Conservation (phyloP, 495 filamentous ascomycete species). For the Talaromyces stipitatus region DNA sequence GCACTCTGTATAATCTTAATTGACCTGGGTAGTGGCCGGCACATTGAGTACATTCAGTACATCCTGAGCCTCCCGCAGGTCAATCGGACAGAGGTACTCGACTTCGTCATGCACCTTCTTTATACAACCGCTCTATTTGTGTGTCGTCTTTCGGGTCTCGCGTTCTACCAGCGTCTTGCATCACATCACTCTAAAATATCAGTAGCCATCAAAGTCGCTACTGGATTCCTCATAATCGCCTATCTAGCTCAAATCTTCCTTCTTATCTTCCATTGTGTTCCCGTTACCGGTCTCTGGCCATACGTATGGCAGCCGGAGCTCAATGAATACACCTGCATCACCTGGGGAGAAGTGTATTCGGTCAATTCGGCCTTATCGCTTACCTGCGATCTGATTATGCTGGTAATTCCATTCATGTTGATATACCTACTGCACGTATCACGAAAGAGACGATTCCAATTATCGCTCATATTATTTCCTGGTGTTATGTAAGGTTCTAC, state of each 20-base stretch:
- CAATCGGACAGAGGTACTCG: conserved; percentile 29
- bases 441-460: too few species aligned
- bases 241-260: conserved; percentile 36
- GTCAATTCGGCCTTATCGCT: too few species aligned
- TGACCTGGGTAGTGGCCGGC: conserved; percentile 36
- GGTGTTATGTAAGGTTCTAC: too few species aligned
- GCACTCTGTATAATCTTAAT: conserved; percentile 32
- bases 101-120: conserved; percentile 38
- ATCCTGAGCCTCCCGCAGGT: conserved; percentile 28
- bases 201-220: conserved; percentile 24
- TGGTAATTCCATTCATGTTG: too few species aligned
- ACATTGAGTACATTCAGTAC: conserved; percentile 40
- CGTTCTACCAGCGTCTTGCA: conserved; percentile 39
- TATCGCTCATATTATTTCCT: too few species aligned
- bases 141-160: conserved; percentile 40
- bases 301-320: too few species aligned
- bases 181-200: conserved; percentile 22
- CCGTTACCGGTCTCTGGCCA: conserved; percentile 41
- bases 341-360: too few species aligned
- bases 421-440: too few species aligned
- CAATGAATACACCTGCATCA: too few species aligned
- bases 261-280: conserved; percentile 35
- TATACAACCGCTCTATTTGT: conserved; percentile 38
- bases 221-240: conserved; percentile 25
- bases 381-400: too few species aligned